Base-by-base conservation (phyloP, 1,284 basidiomycete genomes). In the Fistulinella cinereoalba region DNA sequence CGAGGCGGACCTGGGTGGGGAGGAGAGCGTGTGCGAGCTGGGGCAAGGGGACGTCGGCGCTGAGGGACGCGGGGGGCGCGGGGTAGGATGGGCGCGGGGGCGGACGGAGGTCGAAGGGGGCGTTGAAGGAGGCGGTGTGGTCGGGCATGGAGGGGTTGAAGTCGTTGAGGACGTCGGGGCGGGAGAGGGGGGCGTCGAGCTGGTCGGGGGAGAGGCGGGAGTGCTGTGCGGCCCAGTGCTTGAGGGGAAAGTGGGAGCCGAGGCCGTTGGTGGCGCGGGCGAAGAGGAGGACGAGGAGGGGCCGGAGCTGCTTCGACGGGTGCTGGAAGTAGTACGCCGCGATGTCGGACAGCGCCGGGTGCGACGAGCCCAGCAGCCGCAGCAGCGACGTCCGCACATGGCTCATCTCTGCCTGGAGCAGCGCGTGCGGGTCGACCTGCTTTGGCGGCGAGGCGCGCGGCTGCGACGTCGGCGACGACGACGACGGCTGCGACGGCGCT, bases 311-410 rank as follows among this genome's bases (percentile, higher is more conserved):
- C 65, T 97, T 97, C 19, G 91, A 88, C 11, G 86, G 84, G 43
- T 85, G 81, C 50, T 89, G 75, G 67, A 98, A 97, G 72, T 97
- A 97, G 71, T 94, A 97, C 56, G 92, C 84, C 4, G 95, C 93
- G 51, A 97, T 87, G 47, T 88, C 81, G 54, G 88, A 85, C 47
- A 99, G 81, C 1, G 84, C 81, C 2, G 93, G 89, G 66, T 98
- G 91, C 10, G 91, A 88, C 3, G 89, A 88, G 23, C 93, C 94
- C 11, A 99, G 79, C 33, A 99, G 76, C 52, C 77, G 74, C 53
- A 93, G 76, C 24, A 99, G 76, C 48, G 81, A 87, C 46, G 80
- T 76, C 51, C 89, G 85, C 38, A 98, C 74, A 44, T 79, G 77
- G 25, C 79, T 70, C 24, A 98, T 81, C 64, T 98, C 87, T 18